These are phyloP conservation scores for Auricularia sp. DNA, from an alignment of 768 basidiomycete genomes.

Conservation along the genomic window DNA sequence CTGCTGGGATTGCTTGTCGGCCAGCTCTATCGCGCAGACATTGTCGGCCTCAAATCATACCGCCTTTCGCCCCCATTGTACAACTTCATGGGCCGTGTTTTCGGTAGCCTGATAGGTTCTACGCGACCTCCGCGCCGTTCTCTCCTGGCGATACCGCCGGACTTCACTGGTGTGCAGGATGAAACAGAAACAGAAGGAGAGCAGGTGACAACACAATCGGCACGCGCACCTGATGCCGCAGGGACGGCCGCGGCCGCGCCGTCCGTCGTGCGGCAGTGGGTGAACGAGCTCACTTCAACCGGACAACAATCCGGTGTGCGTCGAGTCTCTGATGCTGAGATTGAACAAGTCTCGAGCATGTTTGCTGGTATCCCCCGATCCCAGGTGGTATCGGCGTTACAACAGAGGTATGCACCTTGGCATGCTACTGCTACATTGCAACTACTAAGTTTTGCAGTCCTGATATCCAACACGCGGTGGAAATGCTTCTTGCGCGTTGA, in stretches of 20 bases:
- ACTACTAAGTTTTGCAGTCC: constrained; percentile 33
- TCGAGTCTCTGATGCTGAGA: constrained; percentile 67
- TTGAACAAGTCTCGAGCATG: constrained; percentile 64
- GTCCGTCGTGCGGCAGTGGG: constrained; percentile 69
- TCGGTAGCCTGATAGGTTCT: constrained; percentile 61
- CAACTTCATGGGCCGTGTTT: constrained; percentile 42
- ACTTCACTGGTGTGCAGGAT: constrained; percentile 14
- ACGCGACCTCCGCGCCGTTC: constrained; percentile 53
- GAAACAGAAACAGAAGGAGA: constrained; percentile 16
- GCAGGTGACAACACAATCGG: constrained; percentile 17
- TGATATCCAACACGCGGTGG: constrained; percentile 74
- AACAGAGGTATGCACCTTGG: constrained; percentile 54
- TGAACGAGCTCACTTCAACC: constrained; percentile 66
- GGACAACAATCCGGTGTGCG: constrained; percentile 49
- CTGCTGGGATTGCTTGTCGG: constrained; percentile 60
- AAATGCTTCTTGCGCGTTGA: constrained; percentile 45
- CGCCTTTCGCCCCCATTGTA: constrained; percentile 56
- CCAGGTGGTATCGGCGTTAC: constrained; percentile 63
- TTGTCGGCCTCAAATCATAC: constrained; percentile 70
- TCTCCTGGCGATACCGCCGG: constrained; percentile 67
- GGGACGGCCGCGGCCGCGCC: not conserved
- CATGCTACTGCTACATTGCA: not conserved
- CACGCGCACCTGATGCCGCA: constrained; percentile 17
- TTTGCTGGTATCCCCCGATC: constrained; percentile 75
- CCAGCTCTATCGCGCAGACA: constrained; percentile 73